Evolutionary conservation across 1,139 yeast species (phyloP).

Genomic region (Blastobotrys buckinghamii): DNA sequence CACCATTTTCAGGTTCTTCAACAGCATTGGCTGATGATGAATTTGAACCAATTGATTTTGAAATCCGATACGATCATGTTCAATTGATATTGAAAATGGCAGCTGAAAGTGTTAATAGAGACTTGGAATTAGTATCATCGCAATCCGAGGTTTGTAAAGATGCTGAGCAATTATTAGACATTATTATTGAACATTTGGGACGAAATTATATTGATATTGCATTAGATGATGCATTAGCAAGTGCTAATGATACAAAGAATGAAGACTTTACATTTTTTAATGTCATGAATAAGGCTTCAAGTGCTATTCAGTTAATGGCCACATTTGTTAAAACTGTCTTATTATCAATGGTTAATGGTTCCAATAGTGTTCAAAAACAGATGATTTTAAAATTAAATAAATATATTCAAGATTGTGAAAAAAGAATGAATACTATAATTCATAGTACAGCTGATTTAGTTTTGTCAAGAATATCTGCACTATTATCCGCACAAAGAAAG

Average conservation of each 20-base stretch:
- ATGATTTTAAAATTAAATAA: constrained; percentile 62
- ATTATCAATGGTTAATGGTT: constrained; percentile 62
- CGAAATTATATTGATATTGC: constrained; percentile 69
- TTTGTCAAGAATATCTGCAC: constrained; percentile 27
- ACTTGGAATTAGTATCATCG: constrained; percentile 64
- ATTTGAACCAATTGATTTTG: constrained; percentile 16
- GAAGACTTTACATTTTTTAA: constrained; percentile 44
- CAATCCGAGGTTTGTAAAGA: constrained; percentile 52
- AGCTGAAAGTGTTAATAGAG: constrained; percentile 75
- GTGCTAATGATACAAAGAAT: constrained; percentile 31
- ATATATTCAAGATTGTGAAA: constrained; percentile 62
- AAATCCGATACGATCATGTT: constrained; percentile 36
- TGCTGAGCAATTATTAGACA: constrained; percentile 60
- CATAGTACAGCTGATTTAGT: constrained; percentile 49
- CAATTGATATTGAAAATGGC: constrained; percentile 64
- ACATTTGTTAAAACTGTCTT: constrained; percentile 66
- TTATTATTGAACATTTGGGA: constrained; percentile 65
- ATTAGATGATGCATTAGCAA: constrained; percentile 57
- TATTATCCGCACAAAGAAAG: constrained; percentile 56
- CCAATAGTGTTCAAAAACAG: constrained; percentile 48
- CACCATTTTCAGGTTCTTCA: not conserved
- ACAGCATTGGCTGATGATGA: constrained; percentile 10
- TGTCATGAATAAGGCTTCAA: constrained; percentile 52
- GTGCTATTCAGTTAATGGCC: constrained; percentile 61
- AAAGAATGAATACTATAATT: constrained; percentile 60